A percentile compares a stretch with the other conserved stretches of the same genome.
Evolutionary conservation across 2,329 filamentous ascomycete genomes (phyloP).

Genomic region (Fusarium sp.): DNA sequence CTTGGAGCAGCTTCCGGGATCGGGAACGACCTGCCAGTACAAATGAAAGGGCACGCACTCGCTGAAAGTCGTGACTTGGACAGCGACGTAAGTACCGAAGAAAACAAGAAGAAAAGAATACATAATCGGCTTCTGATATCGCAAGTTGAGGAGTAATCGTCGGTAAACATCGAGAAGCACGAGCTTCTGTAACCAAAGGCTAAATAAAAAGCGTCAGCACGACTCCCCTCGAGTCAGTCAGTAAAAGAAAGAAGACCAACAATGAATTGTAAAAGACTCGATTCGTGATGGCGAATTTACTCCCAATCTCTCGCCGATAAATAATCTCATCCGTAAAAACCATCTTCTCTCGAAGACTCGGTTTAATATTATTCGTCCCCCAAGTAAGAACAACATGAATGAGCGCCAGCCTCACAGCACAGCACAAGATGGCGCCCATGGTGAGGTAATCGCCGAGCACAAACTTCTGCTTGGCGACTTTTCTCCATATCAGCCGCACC

Average conservation of each 20-base stretch:
- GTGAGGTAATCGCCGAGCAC: background rate
- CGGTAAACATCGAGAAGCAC: constrained; percentile 33
- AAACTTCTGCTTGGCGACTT: background rate
- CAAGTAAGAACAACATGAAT: background rate
- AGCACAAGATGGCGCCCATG: background rate
- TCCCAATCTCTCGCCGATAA: background rate
- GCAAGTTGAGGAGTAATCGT: constrained; percentile 20
- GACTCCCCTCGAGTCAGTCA: background rate
- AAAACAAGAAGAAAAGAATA: constrained; percentile 26
- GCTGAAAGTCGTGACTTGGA: constrained; percentile 31
- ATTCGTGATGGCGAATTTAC: background rate
- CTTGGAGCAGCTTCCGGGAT: constrained; percentile 28
- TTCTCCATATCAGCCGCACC: background rate
- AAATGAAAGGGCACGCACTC: constrained; percentile 26
- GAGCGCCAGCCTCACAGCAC: background rate
- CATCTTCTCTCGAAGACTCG: background rate
- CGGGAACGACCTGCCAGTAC: constrained; percentile 33
- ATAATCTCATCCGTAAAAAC: background rate
- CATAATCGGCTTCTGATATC: constrained; percentile 14
- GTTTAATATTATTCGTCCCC: background rate
- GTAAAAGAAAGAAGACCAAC: background rate
- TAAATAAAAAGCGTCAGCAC: background rate
- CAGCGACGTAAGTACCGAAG: constrained; percentile 17
- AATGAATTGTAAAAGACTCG: constrained; percentile 6
- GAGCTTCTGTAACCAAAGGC: constrained; percentile 35